Base-by-base conservation (phyloP, 1,284 basidiomycete genomes). In the Cryptococcus sp. region DNA sequence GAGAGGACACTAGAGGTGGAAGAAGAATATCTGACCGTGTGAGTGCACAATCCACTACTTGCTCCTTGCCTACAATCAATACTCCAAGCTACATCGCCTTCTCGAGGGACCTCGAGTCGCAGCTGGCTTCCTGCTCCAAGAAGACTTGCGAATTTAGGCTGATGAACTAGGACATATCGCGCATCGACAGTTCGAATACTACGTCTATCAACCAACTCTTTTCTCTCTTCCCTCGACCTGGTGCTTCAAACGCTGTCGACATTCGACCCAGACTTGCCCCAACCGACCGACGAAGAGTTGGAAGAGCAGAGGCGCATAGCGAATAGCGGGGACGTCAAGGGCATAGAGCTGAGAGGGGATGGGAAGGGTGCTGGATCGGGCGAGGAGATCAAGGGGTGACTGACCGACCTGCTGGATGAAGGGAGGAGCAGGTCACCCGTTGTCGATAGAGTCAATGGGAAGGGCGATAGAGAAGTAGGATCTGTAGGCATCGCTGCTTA, bases 171-270 rank as follows among this genome's bases (percentile, higher is more conserved):
- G 7, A 54, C 51, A 6, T 68, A 70, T 52, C 38, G 45, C n/a
- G 61, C 69, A 82, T 86, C 87, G 40, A 92, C 89, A 0, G 76
- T 92, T 47, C 82, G 89, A 40, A 75, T 92, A n/a, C 82, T 88
- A 5, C 81, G 89, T 49, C 75, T 93, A 35, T 81, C 84, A 0
- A 78, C 86, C 38, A 93, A 92, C 60, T 82, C 83, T 3, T 91
- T 88, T 73, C 77, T 93, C 37, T 88, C 92, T 62, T 90, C 88
- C 57, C 78, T 88, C 28, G 87, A 92, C 65, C 78, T 93, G 31
- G 81, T 92, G 42, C 77, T 85, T 12, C 82, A 85, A 32, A 91
- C 87, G n/a, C 78, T 93, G 58, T 80, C 79, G 46, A 82, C 84
- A 56, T 92, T 91, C 51, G 72, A 71, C 5, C 62, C 66, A 21